phyloP scores from a whole-genome alignment of 257 asterid species.

The Misopates orontium region DNA sequence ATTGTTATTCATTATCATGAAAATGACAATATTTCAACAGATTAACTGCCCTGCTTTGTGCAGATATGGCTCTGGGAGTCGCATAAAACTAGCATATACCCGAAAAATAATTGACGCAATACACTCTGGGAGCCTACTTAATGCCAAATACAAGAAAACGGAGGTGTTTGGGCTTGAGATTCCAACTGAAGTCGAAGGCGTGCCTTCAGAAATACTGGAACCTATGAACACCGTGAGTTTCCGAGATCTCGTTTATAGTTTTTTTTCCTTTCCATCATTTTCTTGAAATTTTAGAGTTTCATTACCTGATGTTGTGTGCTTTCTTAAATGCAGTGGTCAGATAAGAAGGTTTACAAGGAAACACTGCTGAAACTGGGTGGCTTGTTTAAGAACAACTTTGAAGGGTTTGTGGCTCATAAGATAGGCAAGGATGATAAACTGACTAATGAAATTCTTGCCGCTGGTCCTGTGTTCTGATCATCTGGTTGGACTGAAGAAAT shows the following conservation, averaged over 20 bases:
- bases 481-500: neutral
- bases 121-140: conserved; percentile 79
- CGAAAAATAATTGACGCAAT: conserved; percentile 93
- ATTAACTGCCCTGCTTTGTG: neutral
- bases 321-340: conserved; percentile 65
- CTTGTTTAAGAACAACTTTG: conserved; percentile 82
- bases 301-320: neutral
- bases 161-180: conserved; percentile 89
- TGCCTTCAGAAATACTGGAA: conserved; percentile 84
- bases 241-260: neutral
- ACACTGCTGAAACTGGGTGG: conserved; percentile 80
- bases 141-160: conserved; percentile 61
- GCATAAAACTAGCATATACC: conserved; percentile 85
- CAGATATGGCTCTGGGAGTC: conserved; percentile 86
- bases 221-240: conserved; percentile 83
- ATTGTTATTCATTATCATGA: neutral
- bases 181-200: conserved; percentile 79
- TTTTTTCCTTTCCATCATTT: no score
- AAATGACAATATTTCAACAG: neutral
- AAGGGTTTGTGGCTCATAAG: conserved; percentile 71
- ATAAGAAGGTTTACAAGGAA: conserved; percentile 71
- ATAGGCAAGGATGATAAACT: conserved; percentile 76
- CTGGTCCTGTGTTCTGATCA: conserved; percentile 75
- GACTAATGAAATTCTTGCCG: conserved; percentile 83
- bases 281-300: neutral